Conservation (phyloP, 148 eudicot genomes). For the Rhododendron molle region DNA sequence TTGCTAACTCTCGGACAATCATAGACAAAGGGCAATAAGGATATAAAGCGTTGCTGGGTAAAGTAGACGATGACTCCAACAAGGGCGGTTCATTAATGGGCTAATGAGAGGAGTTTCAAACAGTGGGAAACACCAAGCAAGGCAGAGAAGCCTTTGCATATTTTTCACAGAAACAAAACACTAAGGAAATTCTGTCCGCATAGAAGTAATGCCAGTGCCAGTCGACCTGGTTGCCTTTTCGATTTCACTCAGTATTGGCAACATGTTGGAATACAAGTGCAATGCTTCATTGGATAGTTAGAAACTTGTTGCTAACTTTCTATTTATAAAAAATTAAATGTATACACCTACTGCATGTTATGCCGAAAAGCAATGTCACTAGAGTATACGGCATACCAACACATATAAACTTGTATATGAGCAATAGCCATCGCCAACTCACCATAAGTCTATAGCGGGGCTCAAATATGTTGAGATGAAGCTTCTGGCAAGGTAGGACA, state of each 20-base stretch:
- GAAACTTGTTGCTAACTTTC: background rate
- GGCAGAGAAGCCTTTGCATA: background rate
- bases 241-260: background rate
- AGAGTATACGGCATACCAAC: background rate
- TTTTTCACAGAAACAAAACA: background rate
- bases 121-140: background rate
- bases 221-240: background rate
- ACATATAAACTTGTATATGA: background rate
- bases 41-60: background rate
- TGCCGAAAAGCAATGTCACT: background rate
- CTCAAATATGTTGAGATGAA: conserved; percentile 92
- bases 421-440: conserved; percentile 22
- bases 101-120: background rate
- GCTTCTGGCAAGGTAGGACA: conserved; percentile 81
- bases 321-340: background rate
- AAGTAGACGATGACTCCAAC: background rate
- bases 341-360: background rate
- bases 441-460: conserved; percentile 99
- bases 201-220: background rate
- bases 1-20: background rate
- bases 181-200: background rate
- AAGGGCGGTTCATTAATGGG: background rate
- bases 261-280: background rate
- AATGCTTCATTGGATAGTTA: background rate
- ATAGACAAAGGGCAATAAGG: background rate